phyloP scores from a whole-genome alignment of 352 stramenopile species.

The Chrysophaeum taylorii region DNA sequence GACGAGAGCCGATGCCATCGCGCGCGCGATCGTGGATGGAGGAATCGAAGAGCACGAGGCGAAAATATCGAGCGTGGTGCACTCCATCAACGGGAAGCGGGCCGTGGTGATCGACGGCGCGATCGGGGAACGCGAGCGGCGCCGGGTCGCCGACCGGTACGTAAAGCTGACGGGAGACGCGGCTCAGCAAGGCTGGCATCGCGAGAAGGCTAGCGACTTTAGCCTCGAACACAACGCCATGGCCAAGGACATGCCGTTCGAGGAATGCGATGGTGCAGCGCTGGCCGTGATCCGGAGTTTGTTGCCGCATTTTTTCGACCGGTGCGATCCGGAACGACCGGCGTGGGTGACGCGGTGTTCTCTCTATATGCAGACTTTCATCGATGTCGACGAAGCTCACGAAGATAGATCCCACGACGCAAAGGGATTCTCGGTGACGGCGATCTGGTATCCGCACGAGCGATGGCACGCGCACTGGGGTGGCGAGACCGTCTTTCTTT shows the following conservation, averaged over 20 bases:
- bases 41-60: background rate
- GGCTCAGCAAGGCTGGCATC: background rate
- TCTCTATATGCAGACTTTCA: constrained; percentile 10
- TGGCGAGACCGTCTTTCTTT: constrained; percentile 12
- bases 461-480: constrained; percentile 6
- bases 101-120: constrained; percentile 2
- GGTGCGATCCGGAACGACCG: background rate
- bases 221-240: constrained; percentile 1
- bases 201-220: background rate
- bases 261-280: background rate
- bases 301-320: background rate
- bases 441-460: constrained; percentile 14
- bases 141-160: constrained; percentile 2
- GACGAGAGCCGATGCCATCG: background rate
- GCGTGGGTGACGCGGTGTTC: constrained; percentile 1
- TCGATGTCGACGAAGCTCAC: constrained; percentile 12
- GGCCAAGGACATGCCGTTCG: background rate
- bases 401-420: background rate
- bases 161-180: background rate
- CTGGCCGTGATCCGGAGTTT: background rate
- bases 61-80: background rate
- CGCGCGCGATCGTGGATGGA: background rate
- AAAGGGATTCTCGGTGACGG: background rate
- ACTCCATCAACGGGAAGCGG: background rate
- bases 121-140: background rate